Evolutionary conservation across 2,329 filamentous ascomycete genomes (phyloP).

Genomic region (Lachnum nothofagi): DNA sequence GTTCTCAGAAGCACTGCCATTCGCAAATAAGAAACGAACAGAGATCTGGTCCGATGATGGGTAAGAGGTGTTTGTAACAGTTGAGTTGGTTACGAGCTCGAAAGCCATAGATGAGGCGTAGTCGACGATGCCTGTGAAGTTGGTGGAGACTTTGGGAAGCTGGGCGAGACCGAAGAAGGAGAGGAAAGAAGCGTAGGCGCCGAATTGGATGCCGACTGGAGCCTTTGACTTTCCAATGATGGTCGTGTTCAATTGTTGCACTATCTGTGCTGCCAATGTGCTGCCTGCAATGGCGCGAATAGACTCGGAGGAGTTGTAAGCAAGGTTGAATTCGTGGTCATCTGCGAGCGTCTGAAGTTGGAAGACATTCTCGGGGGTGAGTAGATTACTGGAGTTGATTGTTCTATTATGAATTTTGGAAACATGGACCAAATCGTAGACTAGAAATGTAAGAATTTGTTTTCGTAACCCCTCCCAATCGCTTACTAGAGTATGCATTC

Average conservation of each 20-base stretch:
- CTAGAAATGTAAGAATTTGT: constrained; percentile 30
- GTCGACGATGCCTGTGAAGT: constrained; percentile 75
- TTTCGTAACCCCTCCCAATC: neutral
- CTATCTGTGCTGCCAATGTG: constrained; percentile 41
- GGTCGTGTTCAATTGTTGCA: constrained; percentile 47
- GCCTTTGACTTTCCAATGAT: constrained; percentile 41
- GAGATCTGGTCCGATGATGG: constrained; percentile 45
- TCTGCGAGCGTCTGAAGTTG: constrained; percentile 72
- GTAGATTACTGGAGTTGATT: constrained; percentile 54
- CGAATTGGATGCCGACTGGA: constrained; percentile 51
- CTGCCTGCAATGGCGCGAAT: constrained; percentile 54
- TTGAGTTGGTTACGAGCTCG: constrained; percentile 60
- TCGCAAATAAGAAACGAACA: constrained; percentile 58
- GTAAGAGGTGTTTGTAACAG: constrained; percentile 41
- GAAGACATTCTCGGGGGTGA: constrained; percentile 53
- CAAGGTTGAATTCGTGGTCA: constrained; percentile 74
- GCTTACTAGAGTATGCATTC: constrained; percentile 58
- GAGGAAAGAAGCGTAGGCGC: constrained; percentile 57
- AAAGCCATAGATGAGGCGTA: constrained; percentile 80
- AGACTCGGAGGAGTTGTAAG: constrained; percentile 71
- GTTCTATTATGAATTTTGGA: constrained; percentile 54
- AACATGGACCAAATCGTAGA: constrained; percentile 58
- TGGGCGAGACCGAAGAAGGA: constrained; percentile 58
- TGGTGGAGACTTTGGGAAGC: constrained; percentile 44
- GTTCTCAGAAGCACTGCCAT: constrained; percentile 47